Conservation (phyloP, 2,329 filamentous ascomycete species). For the Talaromyces sp. region DNA sequence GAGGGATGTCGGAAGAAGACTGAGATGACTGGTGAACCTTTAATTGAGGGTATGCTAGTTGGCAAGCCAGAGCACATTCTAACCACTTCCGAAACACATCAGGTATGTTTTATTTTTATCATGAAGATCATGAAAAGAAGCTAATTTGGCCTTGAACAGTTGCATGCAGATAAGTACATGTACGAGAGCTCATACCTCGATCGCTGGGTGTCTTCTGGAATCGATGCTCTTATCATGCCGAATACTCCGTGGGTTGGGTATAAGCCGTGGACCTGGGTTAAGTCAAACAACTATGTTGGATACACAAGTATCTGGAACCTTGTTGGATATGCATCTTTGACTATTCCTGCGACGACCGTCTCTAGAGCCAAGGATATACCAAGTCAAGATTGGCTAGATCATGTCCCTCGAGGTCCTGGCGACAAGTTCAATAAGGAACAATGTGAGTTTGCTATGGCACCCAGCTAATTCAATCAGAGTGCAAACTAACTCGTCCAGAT, state of each 20-base stretch:
- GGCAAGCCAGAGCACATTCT: constrained; percentile 32
- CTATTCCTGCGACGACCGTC: constrained; percentile 34
- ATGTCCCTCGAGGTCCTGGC: constrained; percentile 34
- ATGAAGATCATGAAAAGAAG: background rate
- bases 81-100: constrained; percentile 28
- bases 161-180: constrained; percentile 32
- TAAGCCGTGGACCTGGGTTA: constrained; percentile 36
- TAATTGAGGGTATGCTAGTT: constrained; percentile 41
- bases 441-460: constrained; percentile 30
- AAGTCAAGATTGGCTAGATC: constrained; percentile 33
- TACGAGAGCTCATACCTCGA: constrained; percentile 34
- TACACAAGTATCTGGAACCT: constrained; percentile 43
- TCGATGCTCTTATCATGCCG: constrained; percentile 40
- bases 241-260: constrained; percentile 37
- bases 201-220: constrained; percentile 31
- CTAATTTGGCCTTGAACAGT: constrained; percentile 13
- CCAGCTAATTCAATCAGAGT: too few relatives aligned
- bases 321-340: constrained; percentile 35
- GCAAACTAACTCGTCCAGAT: constrained; percentile 20
- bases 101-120: constrained; percentile 20
- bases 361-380: constrained; percentile 33
- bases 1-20: constrained; percentile 32
- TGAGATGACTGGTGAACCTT: constrained; percentile 34
- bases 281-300: constrained; percentile 38
- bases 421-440: constrained; percentile 38